Evolutionary conservation across 2,329 filamentous ascomycete species (phyloP).

Genomic region (Aspergillus oerlinghausenensis): DNA sequence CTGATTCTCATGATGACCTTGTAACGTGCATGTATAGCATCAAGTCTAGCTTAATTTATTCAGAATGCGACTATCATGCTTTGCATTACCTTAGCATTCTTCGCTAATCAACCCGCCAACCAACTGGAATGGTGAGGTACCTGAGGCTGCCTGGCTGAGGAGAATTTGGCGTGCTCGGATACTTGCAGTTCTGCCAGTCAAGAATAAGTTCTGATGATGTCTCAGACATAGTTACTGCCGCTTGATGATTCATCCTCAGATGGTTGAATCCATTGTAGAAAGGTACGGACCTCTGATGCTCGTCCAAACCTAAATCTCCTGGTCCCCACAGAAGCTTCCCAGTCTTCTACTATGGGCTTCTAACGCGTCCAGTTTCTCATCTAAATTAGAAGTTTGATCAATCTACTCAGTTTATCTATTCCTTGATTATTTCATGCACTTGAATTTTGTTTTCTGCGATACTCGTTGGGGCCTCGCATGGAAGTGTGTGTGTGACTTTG

Average conservation of each 20-base stretch:
- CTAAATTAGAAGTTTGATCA: not conserved
- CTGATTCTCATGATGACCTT: not conserved
- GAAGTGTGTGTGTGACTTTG: not conserved
- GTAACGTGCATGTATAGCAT: not conserved
- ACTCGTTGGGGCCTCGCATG: not conserved
- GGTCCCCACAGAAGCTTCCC: conserved; percentile 6
- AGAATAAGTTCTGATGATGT: not conserved
- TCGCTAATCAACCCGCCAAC: not conserved
- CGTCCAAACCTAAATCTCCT: conserved; percentile 1
- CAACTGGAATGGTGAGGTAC: not conserved
- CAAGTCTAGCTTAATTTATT: not conserved
- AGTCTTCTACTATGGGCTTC: not conserved
- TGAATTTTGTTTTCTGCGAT: not conserved
- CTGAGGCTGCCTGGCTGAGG: too few relatives aligned
- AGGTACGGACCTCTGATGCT: not conserved
- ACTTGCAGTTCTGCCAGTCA: not conserved
- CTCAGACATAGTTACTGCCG: not conserved
- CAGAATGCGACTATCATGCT: not conserved
- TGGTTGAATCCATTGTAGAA: not conserved
- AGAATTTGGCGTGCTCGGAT: not conserved
- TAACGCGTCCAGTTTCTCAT: not conserved
- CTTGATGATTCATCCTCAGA: not conserved
- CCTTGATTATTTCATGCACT: not conserved
- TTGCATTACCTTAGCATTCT: not conserved
- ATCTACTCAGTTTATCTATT: not conserved